Percentiles rank a stretch among this genome's conserved stretches.
These are phyloP conservation scores for Chrysoporthe austroafricana DNA, from an alignment of 2,329 filamentous ascomycete species.

Conservation along the genomic window DNA sequence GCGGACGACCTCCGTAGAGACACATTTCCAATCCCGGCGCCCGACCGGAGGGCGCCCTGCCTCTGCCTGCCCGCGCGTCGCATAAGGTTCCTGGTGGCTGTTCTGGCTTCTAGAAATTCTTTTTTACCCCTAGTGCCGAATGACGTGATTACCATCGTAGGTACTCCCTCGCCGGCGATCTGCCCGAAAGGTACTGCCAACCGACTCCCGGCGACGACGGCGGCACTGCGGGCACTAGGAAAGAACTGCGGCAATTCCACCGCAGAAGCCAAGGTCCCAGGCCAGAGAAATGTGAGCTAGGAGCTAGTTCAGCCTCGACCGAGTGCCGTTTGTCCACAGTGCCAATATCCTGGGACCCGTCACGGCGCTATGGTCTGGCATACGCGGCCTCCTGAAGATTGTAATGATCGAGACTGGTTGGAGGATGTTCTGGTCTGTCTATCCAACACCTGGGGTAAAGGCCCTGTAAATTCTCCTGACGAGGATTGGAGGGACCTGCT, in stretches of 20 bases:
- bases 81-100: not conserved
- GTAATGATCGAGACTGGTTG: slow-evolving; percentile 13
- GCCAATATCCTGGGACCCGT: slow-evolving; percentile 13
- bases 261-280: not conserved
- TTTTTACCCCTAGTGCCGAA: slow-evolving; percentile 19
- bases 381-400: slow-evolving; percentile 30
- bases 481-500: slow-evolving; percentile 12
- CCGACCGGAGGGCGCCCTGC: slow-evolving; percentile 13
- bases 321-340: slow-evolving; percentile 20
- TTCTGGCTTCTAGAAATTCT: slow-evolving; percentile 21
- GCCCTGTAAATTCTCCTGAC: slow-evolving; percentile 1
- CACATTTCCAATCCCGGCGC: slow-evolving; percentile 18
- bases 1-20: slow-evolving; percentile 2
- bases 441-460: not conserved
- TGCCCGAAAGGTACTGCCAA: slow-evolving; percentile 16
- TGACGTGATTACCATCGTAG: slow-evolving; percentile 26
- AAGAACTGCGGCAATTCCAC: not conserved
- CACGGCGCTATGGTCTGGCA: slow-evolving; percentile 4
- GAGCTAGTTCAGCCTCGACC: not conserved
- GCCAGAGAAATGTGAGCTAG: not conserved
- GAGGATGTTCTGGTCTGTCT: not conserved
- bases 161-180: slow-evolving; percentile 18
- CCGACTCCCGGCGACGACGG: slow-evolving; percentile 6
- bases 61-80: not conserved
- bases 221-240: not conserved